Conservation (phyloP, 805 yeast genomes). For the Saccharomyces eubayanus region DNA sequence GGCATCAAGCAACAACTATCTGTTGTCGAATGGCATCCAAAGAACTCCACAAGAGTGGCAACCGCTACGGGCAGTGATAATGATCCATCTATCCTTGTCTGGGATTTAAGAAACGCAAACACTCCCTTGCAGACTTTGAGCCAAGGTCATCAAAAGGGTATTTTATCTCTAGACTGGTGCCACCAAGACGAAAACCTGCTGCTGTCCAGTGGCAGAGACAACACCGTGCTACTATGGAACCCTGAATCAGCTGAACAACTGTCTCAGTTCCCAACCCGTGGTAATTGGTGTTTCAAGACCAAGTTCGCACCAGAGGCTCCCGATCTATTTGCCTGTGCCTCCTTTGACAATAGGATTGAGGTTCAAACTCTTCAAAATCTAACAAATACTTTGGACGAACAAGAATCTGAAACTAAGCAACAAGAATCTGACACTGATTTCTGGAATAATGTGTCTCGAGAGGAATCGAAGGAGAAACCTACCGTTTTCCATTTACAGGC, state of each 20-base stretch:
- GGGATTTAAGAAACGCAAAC: slow-evolving; percentile 92
- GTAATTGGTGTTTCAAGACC: slow-evolving; percentile 90
- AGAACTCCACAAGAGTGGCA: slow-evolving; percentile 71
- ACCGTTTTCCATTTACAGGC: slow-evolving; percentile 62
- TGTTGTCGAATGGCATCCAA: slow-evolving; percentile 91
- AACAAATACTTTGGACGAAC: slow-evolving; percentile 20
- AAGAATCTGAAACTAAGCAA: slow-evolving; percentile 25
- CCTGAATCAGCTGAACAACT: slow-evolving; percentile 64
- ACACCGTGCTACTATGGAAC: slow-evolving; percentile 83
- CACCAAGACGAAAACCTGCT: slow-evolving; percentile 66
- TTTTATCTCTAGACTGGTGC: slow-evolving; percentile 91
- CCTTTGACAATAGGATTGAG: slow-evolving; percentile 74
- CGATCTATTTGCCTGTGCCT: slow-evolving; percentile 79
- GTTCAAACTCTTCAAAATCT: slow-evolving; percentile 81
- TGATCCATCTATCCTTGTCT: slow-evolving; percentile 64
- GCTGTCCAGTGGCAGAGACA: slow-evolving; percentile 89
- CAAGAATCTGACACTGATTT: slow-evolving; percentile 58
- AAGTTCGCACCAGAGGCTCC: slow-evolving; percentile 84
- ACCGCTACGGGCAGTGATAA: slow-evolving; percentile 82
- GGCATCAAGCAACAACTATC: slow-evolving; percentile 60
- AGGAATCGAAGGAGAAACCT: slow-evolving; percentile 65
- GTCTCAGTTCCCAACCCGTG: slow-evolving; percentile 84
- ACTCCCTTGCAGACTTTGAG: slow-evolving; percentile 69
- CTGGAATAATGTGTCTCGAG: slow-evolving; percentile 69
- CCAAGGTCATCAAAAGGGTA: slow-evolving; percentile 78